Percentiles rank a stretch among this genome's conserved stretches.
These are phyloP conservation scores for Melampsora abietis-canadensis DNA, from an alignment of 1,284 basidiomycete species.

Conservation along the genomic window DNA sequence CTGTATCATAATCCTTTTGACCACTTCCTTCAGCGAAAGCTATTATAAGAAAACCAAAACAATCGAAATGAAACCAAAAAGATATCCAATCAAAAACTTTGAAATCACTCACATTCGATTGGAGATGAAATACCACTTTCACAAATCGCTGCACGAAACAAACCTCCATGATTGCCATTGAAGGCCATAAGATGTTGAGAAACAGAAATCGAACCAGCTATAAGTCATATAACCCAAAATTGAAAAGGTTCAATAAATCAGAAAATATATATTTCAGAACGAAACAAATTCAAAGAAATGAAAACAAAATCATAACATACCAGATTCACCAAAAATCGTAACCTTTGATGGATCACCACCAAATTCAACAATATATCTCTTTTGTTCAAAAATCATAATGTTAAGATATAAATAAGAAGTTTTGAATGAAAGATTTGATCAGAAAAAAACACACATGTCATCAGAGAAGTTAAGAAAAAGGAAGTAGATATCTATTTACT, in stretches of 20 bases:
- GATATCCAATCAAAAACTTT: no score
- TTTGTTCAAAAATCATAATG: no score
- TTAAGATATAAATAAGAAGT: no score
- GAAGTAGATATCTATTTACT: neutral
- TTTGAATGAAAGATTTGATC: no score
- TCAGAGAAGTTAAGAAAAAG: neutral
- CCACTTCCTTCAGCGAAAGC: neutral
- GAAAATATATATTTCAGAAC: no score
- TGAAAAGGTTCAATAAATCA: no score
- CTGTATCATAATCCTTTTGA: neutral
- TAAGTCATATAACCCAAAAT: no score
- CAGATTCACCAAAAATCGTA: slow-evolving; percentile 47
- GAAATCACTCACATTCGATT: slow-evolving; percentile 6
- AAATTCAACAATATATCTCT: neutral
- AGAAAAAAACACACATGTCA: no score
- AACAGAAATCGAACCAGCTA: slow-evolving; percentile 38
- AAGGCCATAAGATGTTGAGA: slow-evolving; percentile 28
- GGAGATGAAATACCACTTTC: slow-evolving; percentile 35
- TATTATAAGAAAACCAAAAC: neutral
- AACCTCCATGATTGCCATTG: slow-evolving; percentile 20
- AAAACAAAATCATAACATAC: neutral
- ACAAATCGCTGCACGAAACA: slow-evolving; percentile 38
- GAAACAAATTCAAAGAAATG: neutral
- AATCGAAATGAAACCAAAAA: neutral
- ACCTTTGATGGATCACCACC: slow-evolving; percentile 52